Evolutionary conservation across 192 early-diverging fungal species (phyloP), one percentile per base, ranked within the genome.

Genomic region (Entomortierella parvispora): DNA sequence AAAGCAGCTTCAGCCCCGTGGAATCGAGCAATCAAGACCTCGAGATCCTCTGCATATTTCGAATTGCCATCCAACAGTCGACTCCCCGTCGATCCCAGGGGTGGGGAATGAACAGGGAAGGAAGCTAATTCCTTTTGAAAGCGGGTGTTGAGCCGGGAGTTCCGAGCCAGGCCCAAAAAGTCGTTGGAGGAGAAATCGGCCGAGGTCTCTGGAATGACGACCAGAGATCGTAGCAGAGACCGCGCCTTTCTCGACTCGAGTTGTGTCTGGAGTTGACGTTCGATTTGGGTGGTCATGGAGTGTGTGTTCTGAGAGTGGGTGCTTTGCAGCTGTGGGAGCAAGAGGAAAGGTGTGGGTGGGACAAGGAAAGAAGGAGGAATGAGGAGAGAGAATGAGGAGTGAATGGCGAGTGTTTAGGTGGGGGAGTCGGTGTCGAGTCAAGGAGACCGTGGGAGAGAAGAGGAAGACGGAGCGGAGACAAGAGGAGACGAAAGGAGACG

Each of bases 161-260:
- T 84, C 9, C 81, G 57, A 33, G 93, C 82, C 8, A 95, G 84
- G 1, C 91, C 91, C 0, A 95, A 75, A 81, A 94, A 95, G 61
- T 95, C 93, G 78, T 95, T 95, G 28, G 92, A 93, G 29, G 89
- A 87, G 78, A 95, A 95, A 64, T 95, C 93, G 9, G 84, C 63
- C 15, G 69, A 62, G 14, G 66, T 49, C 17, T 68, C 46, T 1
- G 83, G 71, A n/a, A 83, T 82, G 31, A 84, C 65, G 12, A 84
- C 81, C 2, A 88, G 82, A 4, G 61, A 51, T 6, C 87, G 84
- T 22, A 68, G 53, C 5, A 81, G 69, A n/a, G 79, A 59, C 17
- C 77, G 62, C 1, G 66, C 42, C 50, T 61, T 68, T 29, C 83
- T 76, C 18, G 52, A 71, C 29, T 79, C 71, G 3, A 84, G 63